These are phyloP conservation scores for Thuidium tamariscinum DNA, from an alignment of 225 moss, liverwort and hornwort genomes.

Conservation along the genomic window DNA sequence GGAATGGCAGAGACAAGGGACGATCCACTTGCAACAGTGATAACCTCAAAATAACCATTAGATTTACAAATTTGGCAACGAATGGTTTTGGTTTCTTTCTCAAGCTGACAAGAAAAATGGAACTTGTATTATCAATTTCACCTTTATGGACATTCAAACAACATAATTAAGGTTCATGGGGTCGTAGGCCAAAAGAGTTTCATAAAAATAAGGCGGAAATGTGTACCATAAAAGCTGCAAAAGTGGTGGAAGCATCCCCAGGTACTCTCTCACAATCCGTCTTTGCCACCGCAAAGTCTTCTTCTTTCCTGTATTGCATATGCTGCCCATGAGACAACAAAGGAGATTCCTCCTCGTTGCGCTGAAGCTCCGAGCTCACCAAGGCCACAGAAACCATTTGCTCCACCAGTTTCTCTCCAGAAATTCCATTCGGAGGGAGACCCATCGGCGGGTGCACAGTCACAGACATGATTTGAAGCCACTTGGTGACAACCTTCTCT, in stretches of 20 bases:
- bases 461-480: not conserved
- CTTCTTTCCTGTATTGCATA: conserved; percentile 18
- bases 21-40: not conserved
- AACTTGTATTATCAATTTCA: not conserved
- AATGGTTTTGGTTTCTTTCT: not conserved
- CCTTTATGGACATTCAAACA: not conserved
- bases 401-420: conserved; percentile 1
- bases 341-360: not conserved
- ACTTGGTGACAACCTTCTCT: not conserved
- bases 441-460: conserved; percentile 8
- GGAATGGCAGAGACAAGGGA: not conserved
- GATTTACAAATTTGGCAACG: not conserved
- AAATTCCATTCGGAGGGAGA: conserved; percentile 5
- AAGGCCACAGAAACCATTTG: conserved; percentile 7
- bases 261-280: conserved; percentile 34
- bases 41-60: not conserved
- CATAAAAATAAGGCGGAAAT: too few relatives aligned
- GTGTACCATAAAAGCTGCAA: conserved; percentile 57
- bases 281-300: conserved; percentile 26
- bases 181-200: not conserved
- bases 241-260: conserved; percentile 43
- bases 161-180: too few relatives aligned
- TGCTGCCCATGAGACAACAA: conserved; percentile 20
- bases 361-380: not conserved
- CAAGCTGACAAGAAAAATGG: not conserved